These are phyloP conservation scores for Guadua angustifolia DNA, from an alignment of 176 grass and related monocot species.

Conservation along the genomic window DNA sequence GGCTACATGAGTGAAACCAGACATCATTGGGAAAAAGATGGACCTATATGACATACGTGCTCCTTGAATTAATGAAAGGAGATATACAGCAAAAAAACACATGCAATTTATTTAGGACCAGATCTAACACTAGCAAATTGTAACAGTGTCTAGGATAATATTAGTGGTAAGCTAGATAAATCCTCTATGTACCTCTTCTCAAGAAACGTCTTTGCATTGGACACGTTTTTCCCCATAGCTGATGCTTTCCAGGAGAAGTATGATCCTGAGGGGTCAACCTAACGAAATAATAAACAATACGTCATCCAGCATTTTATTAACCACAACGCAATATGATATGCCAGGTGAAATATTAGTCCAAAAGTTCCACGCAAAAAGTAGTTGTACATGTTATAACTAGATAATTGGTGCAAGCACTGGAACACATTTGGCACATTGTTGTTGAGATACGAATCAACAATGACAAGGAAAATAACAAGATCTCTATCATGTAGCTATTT, in stretches of 20 bases:
- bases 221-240: slow-evolving; percentile 98
- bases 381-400: background rate
- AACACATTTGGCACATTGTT: background rate
- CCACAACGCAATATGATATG: background rate
- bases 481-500: slow-evolving; percentile 6
- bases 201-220: slow-evolving; percentile 96
- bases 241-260: slow-evolving; percentile 99
- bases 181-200: slow-evolving; percentile 73
- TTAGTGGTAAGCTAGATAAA: slow-evolving; percentile 4
- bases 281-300: slow-evolving; percentile 26
- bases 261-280: slow-evolving; percentile 97
- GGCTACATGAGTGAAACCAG: slow-evolving; percentile 22
- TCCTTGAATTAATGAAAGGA: background rate
- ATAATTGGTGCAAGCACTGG: background rate
- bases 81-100: background rate
- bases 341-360: slow-evolving; percentile 24
- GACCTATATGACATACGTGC: background rate
- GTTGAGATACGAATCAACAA: background rate
- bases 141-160: slow-evolving; percentile 4
- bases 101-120: slow-evolving; percentile 31
- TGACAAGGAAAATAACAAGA: background rate
- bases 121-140: background rate
- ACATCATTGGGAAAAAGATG: slow-evolving; percentile 8
- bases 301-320: slow-evolving; percentile 11
- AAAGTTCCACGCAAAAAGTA: slow-evolving; percentile 19